Evolutionary conservation across 805 yeast genomes (phyloP), one percentile per base, ranked within the genome.

Genomic region (Kluyveromyces starmeri): DNA sequence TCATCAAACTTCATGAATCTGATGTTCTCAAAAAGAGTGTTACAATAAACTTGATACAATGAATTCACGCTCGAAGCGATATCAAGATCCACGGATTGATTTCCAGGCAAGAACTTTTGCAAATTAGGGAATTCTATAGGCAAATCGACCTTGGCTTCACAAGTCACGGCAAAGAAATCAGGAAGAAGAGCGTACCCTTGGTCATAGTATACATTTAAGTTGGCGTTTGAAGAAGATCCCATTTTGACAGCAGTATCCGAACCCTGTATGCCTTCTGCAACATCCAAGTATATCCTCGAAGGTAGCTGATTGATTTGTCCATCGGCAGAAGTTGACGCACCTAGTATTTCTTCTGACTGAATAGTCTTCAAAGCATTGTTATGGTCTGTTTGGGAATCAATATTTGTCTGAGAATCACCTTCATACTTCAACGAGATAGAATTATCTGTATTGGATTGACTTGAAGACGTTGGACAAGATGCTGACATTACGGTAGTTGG

Each of bases 1-100:
- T 72, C 72, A 39, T 72, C 74, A 38, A 79, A 55, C 38, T 78
- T 82, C 75, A 83, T 70, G 48, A 65, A 77, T 41, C 88, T 64
- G 37, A 84, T 58, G 32, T 74, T 67, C 41, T 81, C 84, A 40
- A 81, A 75, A 20, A 82, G 56, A 5, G 76, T 56, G 24, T 71
- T 70, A 48, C 85, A 78, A 50, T 80, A 78, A 7, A 75, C 67
- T 39, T 67, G 70, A 58, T 83, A 83, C 13, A 78, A 53, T 3
- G 77, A 73, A 37, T 67, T 69, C 31, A 84, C 60, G 0, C 83
- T 75, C 13, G 71, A 75, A 3, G 77, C 75, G 22, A 74, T 68
- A 45, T 78, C 84, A 14, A 51, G 50, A 41, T 77, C 83, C 20
- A 30, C 16, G 7, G n/a, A 19, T 4, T 61, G 51, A 19, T 64